A percentile compares a stretch with the other conserved stretches of the same genome.
Conservation (phyloP, 73 alveolate genomes). For the Paramecium sexaurelia region DNA sequence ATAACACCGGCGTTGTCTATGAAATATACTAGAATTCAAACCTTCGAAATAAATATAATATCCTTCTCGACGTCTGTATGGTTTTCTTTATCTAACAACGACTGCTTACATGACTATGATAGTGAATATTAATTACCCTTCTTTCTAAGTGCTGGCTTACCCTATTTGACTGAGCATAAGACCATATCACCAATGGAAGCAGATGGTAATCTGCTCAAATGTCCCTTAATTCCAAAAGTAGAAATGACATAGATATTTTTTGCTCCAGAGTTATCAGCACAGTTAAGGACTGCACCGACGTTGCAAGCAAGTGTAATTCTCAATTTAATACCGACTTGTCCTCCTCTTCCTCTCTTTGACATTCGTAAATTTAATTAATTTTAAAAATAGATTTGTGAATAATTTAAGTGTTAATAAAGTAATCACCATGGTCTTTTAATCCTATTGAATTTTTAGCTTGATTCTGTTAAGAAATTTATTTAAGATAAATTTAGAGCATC, state of each 20-base stretch:
- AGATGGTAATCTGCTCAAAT: constrained; percentile 76
- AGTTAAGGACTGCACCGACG: constrained; percentile 95
- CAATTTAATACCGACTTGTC: constrained; percentile 67
- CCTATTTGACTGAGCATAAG: constrained; percentile 96
- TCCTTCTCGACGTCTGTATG: constrained; percentile 98
- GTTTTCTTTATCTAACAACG: constrained; percentile 97
- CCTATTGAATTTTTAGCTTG: neutral
- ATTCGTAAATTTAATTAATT: constrained; percentile 24
- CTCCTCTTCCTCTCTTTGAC: constrained; percentile 73
- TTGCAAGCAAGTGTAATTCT: constrained; percentile 76
- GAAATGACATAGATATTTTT: constrained; percentile 95
- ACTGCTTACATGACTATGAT: constrained; percentile 87
- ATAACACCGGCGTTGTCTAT: constrained; percentile 98
- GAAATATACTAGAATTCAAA: neutral
- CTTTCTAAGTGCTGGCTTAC: constrained; percentile 98
- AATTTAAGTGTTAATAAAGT: neutral
- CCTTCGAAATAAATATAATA: constrained; percentile 96
- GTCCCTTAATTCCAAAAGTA: constrained; percentile 78
- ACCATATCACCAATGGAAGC: constrained; percentile 97
- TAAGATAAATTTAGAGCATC: neutral
- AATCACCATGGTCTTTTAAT: constrained; percentile 28
- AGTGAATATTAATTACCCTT: constrained; percentile 75
- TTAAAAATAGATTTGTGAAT: constrained; percentile 8
- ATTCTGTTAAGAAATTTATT: neutral
- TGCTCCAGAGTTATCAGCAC: constrained; percentile 96